Base-by-base conservation (phyloP, 208 protist genomes). In the Leishmania tropica region DNA sequence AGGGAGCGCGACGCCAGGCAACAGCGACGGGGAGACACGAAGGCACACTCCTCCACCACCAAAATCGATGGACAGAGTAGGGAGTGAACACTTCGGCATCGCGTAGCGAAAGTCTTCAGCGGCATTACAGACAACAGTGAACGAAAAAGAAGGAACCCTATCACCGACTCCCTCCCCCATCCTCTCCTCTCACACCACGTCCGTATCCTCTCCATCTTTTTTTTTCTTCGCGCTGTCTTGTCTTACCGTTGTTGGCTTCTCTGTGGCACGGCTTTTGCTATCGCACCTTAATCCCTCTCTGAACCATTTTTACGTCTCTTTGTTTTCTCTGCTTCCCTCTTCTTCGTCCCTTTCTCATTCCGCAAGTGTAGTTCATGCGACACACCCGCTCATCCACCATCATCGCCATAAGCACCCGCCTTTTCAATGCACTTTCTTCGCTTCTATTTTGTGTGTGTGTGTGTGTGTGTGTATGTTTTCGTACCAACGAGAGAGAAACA, bases 301-400 rank as follows among this genome's bases (percentile, higher is more conserved):
- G 15, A 8, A 1, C 42, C 71, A n/a, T 53, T 35, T 74, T 54
- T 37, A 40, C 24, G 28, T 42, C 53, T 40, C 21, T 31, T 19
- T 51, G 17, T 74, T n/a, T 15, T 70, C 1, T 3, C 67, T 37
- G n/a, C 40, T 17, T 31, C 64, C 67, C 47, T 40, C 21, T 82
- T 53, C 15, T 3, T 79, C 76, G 76, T 78, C n/a, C 67, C 35
- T 83, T 60, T 83, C 62, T 79, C 56, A 60, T 60, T 65, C 74
- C 56, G 48, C 64, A 60, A 58, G 64, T 58, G 24, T 71, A 48
- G 28, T 35, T 45, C 8, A 15, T 71, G 75, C 70, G 64, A 65
- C n/a, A 21, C 35, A 72, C 37, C 51, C 47, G 53, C 28, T 28
- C 45, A 24, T 42, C 17, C 67, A 77, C 54, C 10, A 51, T 6